Base-by-base conservation (phyloP, 345 rosid genomes). In the Aquilaria sinensis region DNA sequence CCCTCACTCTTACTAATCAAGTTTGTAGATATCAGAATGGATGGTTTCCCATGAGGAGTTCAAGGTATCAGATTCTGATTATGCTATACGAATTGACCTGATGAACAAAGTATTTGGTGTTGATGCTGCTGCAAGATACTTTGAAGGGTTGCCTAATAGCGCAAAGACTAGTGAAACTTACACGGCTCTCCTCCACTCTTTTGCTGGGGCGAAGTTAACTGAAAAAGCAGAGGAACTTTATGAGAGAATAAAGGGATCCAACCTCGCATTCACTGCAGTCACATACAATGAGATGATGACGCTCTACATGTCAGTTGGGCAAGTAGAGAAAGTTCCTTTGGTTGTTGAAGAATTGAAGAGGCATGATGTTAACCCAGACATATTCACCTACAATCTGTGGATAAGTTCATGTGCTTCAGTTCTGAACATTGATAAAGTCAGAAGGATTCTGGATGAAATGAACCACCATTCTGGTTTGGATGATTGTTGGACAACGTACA, bases 211-310 rank as follows among this genome's bases (percentile, higher is more conserved):
- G 9, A 90, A 85, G 71, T 74, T 75, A 51, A 75, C 77, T 12
- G 87, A 81, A 32, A 78, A 79, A 68, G 94, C 97, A 1, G 96
- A 83, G 58, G 76, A 77, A 34, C 76, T 90, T 70, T 90, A 74
- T 53, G 72, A 66, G 64, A 88, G 73, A 71, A 78, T 90, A 23
- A 80, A 81, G 58, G 82, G 73, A 57, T 74, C 80, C 14, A 60
- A 78, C 57, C 66, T 90, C 30, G 49, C 76, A 1, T 85, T 86
- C 59, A 67, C 72, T 74, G 96, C 87, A 60, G 79, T 90, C 34
- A 72, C 74, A 1, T 94, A 85, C 88, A 90, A 94, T 56, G 97
- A 90, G 82, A 83, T 94, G 83, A 90, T 90, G 99, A 90, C 99
- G 55, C 64, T 93, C 30, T 90, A 86, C 77, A 82, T 90, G 83